Conservation (phyloP, 2,329 filamentous ascomycete species). For the Pseudogymnoascus sp. region DNA sequence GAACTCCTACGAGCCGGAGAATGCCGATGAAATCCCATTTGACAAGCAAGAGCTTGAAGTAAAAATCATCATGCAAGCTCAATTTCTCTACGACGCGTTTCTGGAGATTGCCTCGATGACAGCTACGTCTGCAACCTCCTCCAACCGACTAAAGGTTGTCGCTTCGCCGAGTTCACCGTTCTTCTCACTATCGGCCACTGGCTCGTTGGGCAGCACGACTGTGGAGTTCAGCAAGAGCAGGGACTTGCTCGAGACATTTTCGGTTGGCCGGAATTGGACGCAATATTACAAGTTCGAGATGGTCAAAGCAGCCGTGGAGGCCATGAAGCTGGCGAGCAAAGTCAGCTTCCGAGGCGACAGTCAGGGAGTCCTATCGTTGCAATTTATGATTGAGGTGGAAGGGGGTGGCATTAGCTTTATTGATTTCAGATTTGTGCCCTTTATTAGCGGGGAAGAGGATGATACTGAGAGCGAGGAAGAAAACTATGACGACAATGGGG, state of each 20-base stretch:
- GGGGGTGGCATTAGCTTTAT: slow-evolving; percentile 62
- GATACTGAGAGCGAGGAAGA: slow-evolving; percentile 10
- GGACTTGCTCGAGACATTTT: slow-evolving; percentile 66
- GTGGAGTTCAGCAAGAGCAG: slow-evolving; percentile 58
- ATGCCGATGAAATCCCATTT: slow-evolving; percentile 76
- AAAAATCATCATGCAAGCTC: slow-evolving; percentile 89
- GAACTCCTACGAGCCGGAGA: slow-evolving; percentile 74
- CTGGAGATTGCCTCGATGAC: slow-evolving; percentile 47
- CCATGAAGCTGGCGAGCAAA: slow-evolving; percentile 90
- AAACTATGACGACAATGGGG: not conserved
- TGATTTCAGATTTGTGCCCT: slow-evolving; percentile 75
- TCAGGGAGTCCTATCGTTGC: slow-evolving; percentile 84
- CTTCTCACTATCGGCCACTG: slow-evolving; percentile 62
- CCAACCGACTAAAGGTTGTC: slow-evolving; percentile 60
- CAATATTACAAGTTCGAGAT: slow-evolving; percentile 83
- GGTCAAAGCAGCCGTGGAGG: slow-evolving; percentile 74
- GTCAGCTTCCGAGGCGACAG: slow-evolving; percentile 82
- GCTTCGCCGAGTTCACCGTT: slow-evolving; percentile 47
- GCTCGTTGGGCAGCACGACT: slow-evolving; percentile 51
- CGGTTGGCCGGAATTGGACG: slow-evolving; percentile 48
- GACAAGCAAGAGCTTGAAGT: slow-evolving; percentile 69
- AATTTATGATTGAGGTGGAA: slow-evolving; percentile 92
- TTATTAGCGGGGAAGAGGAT: slow-evolving; percentile 52
- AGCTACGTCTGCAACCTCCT: slow-evolving; percentile 47
- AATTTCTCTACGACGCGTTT: slow-evolving; percentile 62